Conservation (phyloP, 768 basidiomycete genomes). For the Trametes villosa region DNA sequence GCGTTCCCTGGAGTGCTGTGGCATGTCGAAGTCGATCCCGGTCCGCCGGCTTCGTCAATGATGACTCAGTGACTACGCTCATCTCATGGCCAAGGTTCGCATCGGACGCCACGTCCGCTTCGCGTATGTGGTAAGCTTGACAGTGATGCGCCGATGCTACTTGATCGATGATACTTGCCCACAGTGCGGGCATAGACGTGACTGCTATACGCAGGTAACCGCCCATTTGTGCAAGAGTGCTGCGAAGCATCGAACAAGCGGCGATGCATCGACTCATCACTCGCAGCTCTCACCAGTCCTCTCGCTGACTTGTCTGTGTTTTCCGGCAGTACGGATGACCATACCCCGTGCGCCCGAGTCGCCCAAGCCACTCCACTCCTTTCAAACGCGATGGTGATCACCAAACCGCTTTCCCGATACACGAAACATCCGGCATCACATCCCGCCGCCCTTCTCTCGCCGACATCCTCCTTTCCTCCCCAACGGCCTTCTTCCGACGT, state of each 20-base stretch:
- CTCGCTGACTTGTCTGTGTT: too few relatives aligned
- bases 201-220: neutral
- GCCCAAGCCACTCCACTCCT: too few relatives aligned
- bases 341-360: too few relatives aligned
- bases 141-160: neutral
- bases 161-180: neutral
- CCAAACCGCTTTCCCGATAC: neutral
- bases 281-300: too few relatives aligned
- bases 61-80: neutral
- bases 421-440: neutral
- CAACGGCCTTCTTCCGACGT: too few relatives aligned
- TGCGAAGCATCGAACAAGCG: too few relatives aligned
- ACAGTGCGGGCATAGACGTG: neutral
- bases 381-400: too few relatives aligned
- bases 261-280: too few relatives aligned
- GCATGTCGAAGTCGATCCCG: neutral
- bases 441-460: conserved; percentile 6
- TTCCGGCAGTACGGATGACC: too few relatives aligned
- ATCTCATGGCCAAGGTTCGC: neutral
- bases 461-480: conserved; percentile 3
- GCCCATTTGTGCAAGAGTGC: too few relatives aligned
- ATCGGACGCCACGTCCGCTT: conserved; percentile 5
- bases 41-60: neutral
- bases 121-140: neutral
- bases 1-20: neutral